Conservation (phyloP, 495 filamentous ascomycete genomes). For the Talaromyces borbonicus region DNA sequence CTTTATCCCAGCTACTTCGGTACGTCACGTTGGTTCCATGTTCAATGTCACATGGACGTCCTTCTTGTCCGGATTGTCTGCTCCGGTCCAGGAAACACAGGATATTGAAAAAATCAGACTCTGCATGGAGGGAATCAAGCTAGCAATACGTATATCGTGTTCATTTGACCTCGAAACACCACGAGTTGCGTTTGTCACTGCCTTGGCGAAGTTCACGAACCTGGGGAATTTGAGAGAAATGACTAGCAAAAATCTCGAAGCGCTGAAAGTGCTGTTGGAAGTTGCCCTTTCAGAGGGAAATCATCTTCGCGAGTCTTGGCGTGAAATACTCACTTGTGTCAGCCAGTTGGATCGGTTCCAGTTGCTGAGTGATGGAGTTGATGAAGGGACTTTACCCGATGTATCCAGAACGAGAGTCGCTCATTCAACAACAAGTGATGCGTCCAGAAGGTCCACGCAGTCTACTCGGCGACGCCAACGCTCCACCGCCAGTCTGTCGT, state of each 20-base stretch:
- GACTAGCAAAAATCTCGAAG: constrained; percentile 92
- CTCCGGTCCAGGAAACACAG: constrained; percentile 81
- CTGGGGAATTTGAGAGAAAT: constrained; percentile 93
- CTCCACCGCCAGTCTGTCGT: constrained; percentile 55
- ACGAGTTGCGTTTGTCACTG: constrained; percentile 86
- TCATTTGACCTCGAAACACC: constrained; percentile 87
- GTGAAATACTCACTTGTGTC: constrained; percentile 89
- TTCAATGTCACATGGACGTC: constrained; percentile 99
- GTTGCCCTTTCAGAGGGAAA: constrained; percentile 90
- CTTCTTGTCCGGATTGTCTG: constrained; percentile 86
- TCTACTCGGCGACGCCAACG: constrained; percentile 54
- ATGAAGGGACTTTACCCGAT: constrained; percentile 85
- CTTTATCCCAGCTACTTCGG: constrained; percentile 87
- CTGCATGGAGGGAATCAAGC: constrained; percentile 90
- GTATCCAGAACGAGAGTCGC: constrained; percentile 76
- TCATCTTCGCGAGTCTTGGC: constrained; percentile 78
- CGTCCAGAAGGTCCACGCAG: constrained; percentile 58
- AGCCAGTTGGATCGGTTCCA: constrained; percentile 94
- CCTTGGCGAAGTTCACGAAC: constrained; percentile 87
- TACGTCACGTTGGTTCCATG: constrained; percentile 94
- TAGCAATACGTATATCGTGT: constrained; percentile 86
- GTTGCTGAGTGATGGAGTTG: constrained; percentile 86
- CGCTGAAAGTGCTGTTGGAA: constrained; percentile 80
- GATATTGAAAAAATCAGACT: constrained; percentile 83
- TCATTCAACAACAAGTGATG: constrained; percentile 33